Evolutionary conservation across 495 filamentous ascomycete species (phyloP).

Genomic region (Lophiotrema nucula): DNA sequence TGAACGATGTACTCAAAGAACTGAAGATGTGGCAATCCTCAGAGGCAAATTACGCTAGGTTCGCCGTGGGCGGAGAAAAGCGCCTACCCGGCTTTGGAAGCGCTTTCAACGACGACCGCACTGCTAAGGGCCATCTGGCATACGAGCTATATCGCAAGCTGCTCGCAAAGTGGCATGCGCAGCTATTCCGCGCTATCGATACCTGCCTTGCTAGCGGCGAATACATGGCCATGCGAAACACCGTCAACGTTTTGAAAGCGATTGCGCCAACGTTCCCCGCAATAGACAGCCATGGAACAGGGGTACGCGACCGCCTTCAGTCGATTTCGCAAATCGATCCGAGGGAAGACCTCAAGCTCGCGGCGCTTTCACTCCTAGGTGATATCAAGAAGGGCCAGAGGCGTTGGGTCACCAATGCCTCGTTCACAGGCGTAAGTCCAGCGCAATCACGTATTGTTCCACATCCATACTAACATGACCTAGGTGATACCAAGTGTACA

Average conservation of each 20-base stretch:
- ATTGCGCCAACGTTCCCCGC: conserved; percentile 78
- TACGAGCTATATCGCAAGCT: conserved; percentile 83
- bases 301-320: conserved; percentile 66
- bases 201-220: conserved; percentile 75
- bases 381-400: conserved; percentile 74
- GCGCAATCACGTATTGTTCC: no score
- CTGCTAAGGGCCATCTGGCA: conserved; percentile 65
- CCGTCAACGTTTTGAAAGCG: conserved; percentile 83
- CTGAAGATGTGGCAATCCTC: conserved; percentile 81
- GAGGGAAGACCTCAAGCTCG: conserved; percentile 84
- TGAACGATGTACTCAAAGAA: conserved; percentile 75
- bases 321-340: conserved; percentile 64
- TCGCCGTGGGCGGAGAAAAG: conserved; percentile 57
- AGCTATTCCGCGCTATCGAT: conserved; percentile 71
- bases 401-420: conserved; percentile 83
- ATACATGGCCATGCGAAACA: conserved; percentile 98
- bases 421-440: no score
- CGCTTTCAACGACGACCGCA: conserved; percentile 57
- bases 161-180: conserved; percentile 85
- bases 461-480: no score
- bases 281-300: conserved; percentile 80
- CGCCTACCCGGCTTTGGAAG: conserved; percentile 68
- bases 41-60: conserved; percentile 71
- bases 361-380: conserved; percentile 80
- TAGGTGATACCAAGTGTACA: conserved; percentile 19